phyloP scores from a whole-genome alignment of 306 rosid species.

The Inga laurina region DNA sequence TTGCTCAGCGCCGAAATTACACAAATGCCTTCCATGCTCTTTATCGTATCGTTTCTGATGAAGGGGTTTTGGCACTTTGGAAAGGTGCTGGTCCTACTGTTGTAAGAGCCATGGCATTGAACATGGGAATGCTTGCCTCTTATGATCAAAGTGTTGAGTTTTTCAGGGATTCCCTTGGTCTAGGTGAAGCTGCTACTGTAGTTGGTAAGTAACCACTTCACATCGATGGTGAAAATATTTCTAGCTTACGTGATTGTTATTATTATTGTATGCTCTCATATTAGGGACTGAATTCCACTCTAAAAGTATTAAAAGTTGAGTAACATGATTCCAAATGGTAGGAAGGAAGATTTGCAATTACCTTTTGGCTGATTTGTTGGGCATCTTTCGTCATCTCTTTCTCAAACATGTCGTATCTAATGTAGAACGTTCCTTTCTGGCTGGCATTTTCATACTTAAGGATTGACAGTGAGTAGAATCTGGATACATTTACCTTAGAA shows the following conservation, averaged over 20 bases:
- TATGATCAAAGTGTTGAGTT: slow-evolving; percentile 62
- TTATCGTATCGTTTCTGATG: slow-evolving; percentile 57
- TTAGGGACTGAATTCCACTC: neutral
- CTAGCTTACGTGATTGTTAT: neutral
- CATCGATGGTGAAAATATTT: neutral
- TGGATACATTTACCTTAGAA: neutral
- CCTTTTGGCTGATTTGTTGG: neutral
- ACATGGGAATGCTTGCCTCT: slow-evolving; percentile 80
- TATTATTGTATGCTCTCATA: neutral
- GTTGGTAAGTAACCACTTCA: slow-evolving; percentile 36
- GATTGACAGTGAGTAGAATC: neutral
- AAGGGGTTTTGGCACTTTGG: slow-evolving; percentile 78
- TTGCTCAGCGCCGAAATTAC: slow-evolving; percentile 64
- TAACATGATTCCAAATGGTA: neutral
- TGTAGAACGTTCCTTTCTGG: neutral
- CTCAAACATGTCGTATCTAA: neutral
- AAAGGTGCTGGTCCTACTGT: slow-evolving; percentile 74
- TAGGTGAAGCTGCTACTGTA: slow-evolving; percentile 53
- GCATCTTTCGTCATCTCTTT: slow-evolving; percentile 9
- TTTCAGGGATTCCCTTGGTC: slow-evolving; percentile 57
- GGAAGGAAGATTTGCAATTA: neutral
- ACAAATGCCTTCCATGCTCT: slow-evolving; percentile 71
- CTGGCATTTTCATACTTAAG: neutral
- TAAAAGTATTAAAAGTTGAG: neutral
- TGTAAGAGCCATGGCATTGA: slow-evolving; percentile 70